Conservation (phyloP, 176 grass and related monocot species). For the Neostapfia colusana region DNA sequence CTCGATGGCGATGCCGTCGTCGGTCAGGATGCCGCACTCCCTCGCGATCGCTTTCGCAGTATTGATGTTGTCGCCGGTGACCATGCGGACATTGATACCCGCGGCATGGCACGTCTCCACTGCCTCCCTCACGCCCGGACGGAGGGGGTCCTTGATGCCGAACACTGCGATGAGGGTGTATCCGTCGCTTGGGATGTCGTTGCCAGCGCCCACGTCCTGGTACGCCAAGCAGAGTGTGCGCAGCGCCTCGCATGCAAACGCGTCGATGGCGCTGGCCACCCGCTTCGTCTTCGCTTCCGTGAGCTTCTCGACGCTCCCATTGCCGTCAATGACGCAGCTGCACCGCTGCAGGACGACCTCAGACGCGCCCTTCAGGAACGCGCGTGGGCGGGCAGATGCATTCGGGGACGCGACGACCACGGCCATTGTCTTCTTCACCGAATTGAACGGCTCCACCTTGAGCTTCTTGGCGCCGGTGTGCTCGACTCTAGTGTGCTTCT, state of each 20-base stretch:
- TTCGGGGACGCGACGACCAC: slow-evolving; percentile 58
- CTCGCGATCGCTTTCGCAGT: slow-evolving; percentile 89
- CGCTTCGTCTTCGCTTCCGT: slow-evolving; percentile 44
- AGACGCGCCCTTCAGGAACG: slow-evolving; percentile 82
- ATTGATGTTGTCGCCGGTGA: slow-evolving; percentile 95
- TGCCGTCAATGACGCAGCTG: slow-evolving; percentile 49
- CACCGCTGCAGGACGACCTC: slow-evolving; percentile 81
- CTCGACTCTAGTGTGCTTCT: slow-evolving; percentile 38
- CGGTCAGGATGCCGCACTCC: slow-evolving; percentile 89
- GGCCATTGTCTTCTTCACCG: slow-evolving; percentile 91
- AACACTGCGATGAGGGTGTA: slow-evolving; percentile 88
- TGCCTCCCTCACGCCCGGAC: slow-evolving; percentile 79
- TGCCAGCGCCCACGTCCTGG: slow-evolving; percentile 54
- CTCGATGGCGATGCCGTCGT: slow-evolving; percentile 82
- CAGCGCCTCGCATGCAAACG: slow-evolving; percentile 79
- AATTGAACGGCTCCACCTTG: slow-evolving; percentile 93
- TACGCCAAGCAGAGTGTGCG: slow-evolving; percentile 95
- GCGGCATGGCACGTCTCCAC: slow-evolving; percentile 69
- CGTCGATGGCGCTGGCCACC: slow-evolving; percentile 61
- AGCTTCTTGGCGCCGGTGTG: slow-evolving; percentile 49
- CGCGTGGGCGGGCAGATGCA: slow-evolving; percentile 27
- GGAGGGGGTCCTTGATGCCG: slow-evolving; percentile 91
- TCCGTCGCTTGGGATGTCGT: slow-evolving; percentile 60
- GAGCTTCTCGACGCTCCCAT: slow-evolving; percentile 50
- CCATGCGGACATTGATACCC: slow-evolving; percentile 90